These are phyloP conservation scores for Pseudogymnoascus sp. DNA, from an alignment of 2,329 filamentous ascomycete species.

Conservation along the genomic window DNA sequence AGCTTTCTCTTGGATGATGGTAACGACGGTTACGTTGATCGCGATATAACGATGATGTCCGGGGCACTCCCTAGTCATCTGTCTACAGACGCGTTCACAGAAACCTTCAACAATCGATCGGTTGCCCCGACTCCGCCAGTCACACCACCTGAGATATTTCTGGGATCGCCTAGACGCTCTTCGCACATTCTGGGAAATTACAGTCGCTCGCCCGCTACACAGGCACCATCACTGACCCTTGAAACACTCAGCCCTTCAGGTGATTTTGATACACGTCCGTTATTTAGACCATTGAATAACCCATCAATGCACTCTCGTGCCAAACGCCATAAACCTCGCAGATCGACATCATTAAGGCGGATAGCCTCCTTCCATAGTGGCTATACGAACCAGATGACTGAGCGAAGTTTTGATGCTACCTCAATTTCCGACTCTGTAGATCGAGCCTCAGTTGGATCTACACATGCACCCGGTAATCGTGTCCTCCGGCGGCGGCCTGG, in stretches of 20 bases:
- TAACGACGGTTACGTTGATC: conserved; percentile 42
- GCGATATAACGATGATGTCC: conserved; percentile 44
- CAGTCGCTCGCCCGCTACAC: conserved; percentile 33
- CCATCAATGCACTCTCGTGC: conserved; percentile 17
- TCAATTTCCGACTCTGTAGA: conserved; percentile 46
- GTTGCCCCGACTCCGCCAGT: conserved; percentile 52
- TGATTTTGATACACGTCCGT: conserved; percentile 15
- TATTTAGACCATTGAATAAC: conserved; percentile 15
- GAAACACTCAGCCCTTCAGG: conserved; percentile 17
- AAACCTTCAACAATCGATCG: conserved; percentile 40
- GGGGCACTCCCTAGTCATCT: conserved; percentile 32
- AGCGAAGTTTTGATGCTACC: conserved; percentile 54
- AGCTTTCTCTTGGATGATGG: conserved; percentile 1
- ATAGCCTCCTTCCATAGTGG: conserved; percentile 55
- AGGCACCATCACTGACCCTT: conserved; percentile 21
- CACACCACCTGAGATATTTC: conserved; percentile 44
- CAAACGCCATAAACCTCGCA: conserved; percentile 36
- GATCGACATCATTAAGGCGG: conserved; percentile 45
- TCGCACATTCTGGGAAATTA: conserved; percentile 42
- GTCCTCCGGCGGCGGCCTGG: conserved; percentile 65
- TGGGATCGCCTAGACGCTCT: conserved; percentile 43
- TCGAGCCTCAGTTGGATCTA: conserved; percentile 32
- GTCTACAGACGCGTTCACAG: conserved; percentile 46
- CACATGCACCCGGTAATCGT: conserved; percentile 43
- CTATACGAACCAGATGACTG: conserved; percentile 40